phyloP scores from a whole-genome alignment of 75 land plant species.

The Pseudotsuga menziesii region DNA sequence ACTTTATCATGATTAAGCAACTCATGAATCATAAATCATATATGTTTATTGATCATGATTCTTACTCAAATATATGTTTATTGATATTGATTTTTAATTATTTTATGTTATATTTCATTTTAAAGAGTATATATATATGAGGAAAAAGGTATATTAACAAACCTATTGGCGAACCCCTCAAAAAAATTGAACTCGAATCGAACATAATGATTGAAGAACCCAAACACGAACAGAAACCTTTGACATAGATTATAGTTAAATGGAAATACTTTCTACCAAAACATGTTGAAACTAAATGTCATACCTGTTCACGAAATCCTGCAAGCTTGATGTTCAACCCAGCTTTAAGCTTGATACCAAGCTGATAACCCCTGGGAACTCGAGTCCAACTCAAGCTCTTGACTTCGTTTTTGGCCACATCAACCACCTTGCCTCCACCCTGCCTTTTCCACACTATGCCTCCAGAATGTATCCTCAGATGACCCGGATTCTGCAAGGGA shows the following conservation, averaged over 20 bases:
- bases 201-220: no score
- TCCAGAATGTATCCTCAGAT: constrained; percentile 47
- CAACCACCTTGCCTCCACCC: constrained; percentile 75
- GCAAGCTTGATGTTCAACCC: constrained; percentile 73
- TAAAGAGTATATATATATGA: no score
- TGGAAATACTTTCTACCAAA: neutral
- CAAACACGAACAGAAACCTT: no score
- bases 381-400: constrained; percentile 55
- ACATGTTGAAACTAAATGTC: neutral
- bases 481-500: constrained; percentile 62
- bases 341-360: constrained; percentile 57
- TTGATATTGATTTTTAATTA: no score
- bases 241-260: neutral
- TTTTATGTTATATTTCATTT: no score
- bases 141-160: no score
- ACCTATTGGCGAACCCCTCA: no score
- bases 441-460: constrained; percentile 68
- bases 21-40: no score
- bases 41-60: no score
- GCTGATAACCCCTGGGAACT: constrained; percentile 63
- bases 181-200: no score
- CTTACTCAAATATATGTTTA: no score
- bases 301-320: constrained; percentile 81
- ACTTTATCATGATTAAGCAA: no score
- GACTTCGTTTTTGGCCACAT: constrained; percentile 62